Base-by-base conservation (phyloP, 1,284 basidiomycete species). In the Papiliotrema fonsecae region DNA sequence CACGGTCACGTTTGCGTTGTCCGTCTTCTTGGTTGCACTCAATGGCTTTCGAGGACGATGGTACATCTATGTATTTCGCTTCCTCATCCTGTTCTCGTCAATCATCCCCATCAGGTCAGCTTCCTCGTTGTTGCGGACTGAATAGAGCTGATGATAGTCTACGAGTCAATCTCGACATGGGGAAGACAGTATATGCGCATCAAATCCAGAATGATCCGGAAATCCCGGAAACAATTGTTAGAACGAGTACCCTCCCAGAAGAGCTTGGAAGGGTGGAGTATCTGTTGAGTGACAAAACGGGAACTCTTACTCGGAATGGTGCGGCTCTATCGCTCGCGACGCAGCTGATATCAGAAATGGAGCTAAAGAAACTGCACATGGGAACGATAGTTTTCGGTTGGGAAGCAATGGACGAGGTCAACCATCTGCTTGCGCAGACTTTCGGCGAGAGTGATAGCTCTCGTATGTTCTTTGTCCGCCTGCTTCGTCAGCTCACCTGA, bases 271-370 rank as follows among this genome's bases (percentile, higher is more conserved):
- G 94, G 35, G 93, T 99, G 55, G 92, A 97, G 60, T 98, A 98
- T 70, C 76, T 98, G 28, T 75, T 98, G 28, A 94, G 87, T 56
- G 94, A 98, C 72, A 98, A 98, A 77, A 99, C 96, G 0, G 96
- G 96, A 0, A 98, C 96, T 3, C 74, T 98, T 47, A 99, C 96
- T 0, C 88, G 97, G 71, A 99, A 99, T 65, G 94, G 91, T 89
- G 51, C 22, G 80, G 57, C 16, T 16, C 21, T 22, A 4, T 6
- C 5, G n/a, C n/a, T n/a, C n/a, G n/a, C n/a, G n/a, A n/a, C n/a
- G n/a, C n/a, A n/a, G n/a, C n/a, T n/a, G n/a, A n/a, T n/a, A n/a
- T 4, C 68, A 93, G 92, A 97, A 70, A 98, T 99, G 96, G 94
- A 98, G 72, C 85, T 99, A 81, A 93, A 87, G 76, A 97, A 96